Evolutionary conservation across 305 asterid genomes (phyloP).

Genomic region (Fraxinus nigra): DNA sequence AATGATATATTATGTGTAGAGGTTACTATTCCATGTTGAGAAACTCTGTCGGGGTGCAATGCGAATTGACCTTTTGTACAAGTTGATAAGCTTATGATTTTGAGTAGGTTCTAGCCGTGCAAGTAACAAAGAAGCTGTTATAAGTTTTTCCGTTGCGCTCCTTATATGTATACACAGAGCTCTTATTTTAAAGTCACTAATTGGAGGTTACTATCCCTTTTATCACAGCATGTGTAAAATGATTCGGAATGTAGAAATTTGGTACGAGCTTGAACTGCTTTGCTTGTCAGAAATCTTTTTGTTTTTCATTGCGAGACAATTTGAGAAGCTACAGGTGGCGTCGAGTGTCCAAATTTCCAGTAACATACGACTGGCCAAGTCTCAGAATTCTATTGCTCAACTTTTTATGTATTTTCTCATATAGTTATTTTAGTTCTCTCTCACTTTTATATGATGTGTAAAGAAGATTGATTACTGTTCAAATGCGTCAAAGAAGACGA

Average conservation of each 20-base stretch:
- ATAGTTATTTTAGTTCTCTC: neutral
- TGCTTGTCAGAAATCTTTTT: neutral
- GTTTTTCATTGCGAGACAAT: neutral
- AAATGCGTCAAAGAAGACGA: neutral
- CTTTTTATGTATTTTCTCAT: neutral
- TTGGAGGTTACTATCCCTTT: neutral
- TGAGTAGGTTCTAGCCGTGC: neutral
- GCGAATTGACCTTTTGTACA: neutral
- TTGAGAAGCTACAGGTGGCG: neutral
- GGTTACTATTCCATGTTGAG: neutral
- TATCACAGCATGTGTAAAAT: neutral
- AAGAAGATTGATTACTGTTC: neutral
- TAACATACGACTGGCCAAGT: neutral
- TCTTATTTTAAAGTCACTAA: neutral
- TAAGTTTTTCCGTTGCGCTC: neutral
- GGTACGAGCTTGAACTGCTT: neutral
- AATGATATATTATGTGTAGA: conserved; percentile 73
- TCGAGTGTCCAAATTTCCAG: neutral
- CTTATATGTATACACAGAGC: neutral
- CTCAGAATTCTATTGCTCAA: neutral
- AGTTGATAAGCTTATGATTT: neutral
- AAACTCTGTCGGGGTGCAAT: neutral
- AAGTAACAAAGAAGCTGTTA: neutral
- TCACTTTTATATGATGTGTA: neutral
- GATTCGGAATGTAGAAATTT: neutral